Evolutionary conservation across 78 protist genomes (phyloP).

Genomic region (Dictyostelium brefeldianum): DNA sequence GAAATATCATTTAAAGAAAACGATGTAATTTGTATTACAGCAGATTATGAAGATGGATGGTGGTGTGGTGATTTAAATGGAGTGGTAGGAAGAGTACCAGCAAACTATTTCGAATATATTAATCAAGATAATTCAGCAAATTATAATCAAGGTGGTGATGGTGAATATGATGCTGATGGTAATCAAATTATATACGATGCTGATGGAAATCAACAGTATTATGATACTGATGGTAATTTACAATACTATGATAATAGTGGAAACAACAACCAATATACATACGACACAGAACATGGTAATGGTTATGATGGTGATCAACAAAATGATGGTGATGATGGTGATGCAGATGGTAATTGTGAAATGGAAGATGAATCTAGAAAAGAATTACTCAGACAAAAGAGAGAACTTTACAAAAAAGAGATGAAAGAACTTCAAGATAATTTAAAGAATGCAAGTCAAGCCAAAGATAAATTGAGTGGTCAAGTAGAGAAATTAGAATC

Average conservation of each 20-base stretch:
- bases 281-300: not conserved
- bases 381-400: conserved; percentile 45
- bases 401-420: conserved; percentile 55
- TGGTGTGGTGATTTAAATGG: conserved; percentile 78
- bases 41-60: conserved; percentile 69
- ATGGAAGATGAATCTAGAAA: conserved; percentile 12
- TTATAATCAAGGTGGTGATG: not conserved
- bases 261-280: conserved; percentile 20
- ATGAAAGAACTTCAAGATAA: conserved; percentile 67
- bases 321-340: conserved; percentile 15
- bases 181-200: not conserved
- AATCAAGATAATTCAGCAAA: conserved; percentile 25
- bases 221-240: not conserved
- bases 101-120: conserved; percentile 65
- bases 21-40: conserved; percentile 67
- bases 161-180: not conserved
- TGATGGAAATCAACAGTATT: conserved; percentile 6
- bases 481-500: conserved; percentile 30
- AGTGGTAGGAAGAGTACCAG: conserved; percentile 60
- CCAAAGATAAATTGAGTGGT: conserved; percentile 13
- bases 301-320: not conserved
- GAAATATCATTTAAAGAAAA: conserved; percentile 66
- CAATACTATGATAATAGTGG: not conserved
- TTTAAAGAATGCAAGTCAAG: conserved; percentile 27
- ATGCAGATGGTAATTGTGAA: not conserved